Evolutionary conservation across 1,284 basidiomycete species (phyloP), one percentile per base, ranked within the genome.

Genomic region (Moniliophthora roreri): DNA sequence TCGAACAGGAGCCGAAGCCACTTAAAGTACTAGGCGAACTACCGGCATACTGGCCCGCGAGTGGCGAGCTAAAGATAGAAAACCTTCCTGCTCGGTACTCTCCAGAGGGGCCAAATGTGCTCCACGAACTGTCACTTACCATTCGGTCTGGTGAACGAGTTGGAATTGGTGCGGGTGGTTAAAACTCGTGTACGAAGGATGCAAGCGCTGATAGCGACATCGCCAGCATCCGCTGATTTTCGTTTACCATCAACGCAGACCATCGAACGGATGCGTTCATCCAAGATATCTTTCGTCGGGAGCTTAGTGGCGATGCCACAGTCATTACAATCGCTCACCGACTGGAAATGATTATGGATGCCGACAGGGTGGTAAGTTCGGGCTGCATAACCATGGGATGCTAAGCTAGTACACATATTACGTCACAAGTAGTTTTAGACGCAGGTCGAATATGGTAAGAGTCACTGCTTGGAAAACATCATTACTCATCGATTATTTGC

Each of bases 21-120:
- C 67, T 67, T 2, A 61, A 65, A n/a, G n/a, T n/a, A n/a, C 61
- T 66, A 23, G 76, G 76, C 2, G 63, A 74, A 36, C 85, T 85
- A 4, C 82, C 85, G 1, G 85, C 85, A 0, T 80, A 84, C 54
- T 88, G 86, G 85, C 86, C 85, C 0, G 73, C 84, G 0, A 82
- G 78, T 24, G 85, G 86, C 0, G 69, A 76, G 26, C 69, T 88
- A 44, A 63, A 69, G 8, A 79, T 86, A 1, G 77, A 85, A 51
- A 74, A 73, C 5, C 67, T 80, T 2, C 75, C 69, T 6, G 78
- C 79, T 23, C 67, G 73, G 4, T 82, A 80, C 54, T 75, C 76
- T 21, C 48, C 48, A n/a, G 75, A 65, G 45, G 69, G 66, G 26
- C 78, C 49, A 64, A 72, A 44, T 62, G 78, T 82, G 0, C 63